These are phyloP conservation scores for Aspergillus felis DNA, from an alignment of 2,329 filamentous ascomycete species.

Conservation along the genomic window DNA sequence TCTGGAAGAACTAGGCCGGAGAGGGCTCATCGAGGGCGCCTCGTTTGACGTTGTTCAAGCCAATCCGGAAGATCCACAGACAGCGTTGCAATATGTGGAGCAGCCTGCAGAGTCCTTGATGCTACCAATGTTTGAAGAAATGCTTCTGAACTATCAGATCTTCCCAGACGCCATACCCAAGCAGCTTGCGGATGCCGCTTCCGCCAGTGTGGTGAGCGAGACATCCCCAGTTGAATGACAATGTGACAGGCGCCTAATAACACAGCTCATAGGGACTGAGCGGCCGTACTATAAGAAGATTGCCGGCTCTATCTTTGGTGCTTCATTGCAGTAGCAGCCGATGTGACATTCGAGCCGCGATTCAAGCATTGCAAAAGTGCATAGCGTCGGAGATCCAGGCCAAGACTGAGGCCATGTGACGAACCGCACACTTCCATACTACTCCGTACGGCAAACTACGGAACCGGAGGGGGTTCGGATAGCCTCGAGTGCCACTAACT, in stretches of 20 bases:
- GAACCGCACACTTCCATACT: not conserved
- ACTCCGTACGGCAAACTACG: not conserved
- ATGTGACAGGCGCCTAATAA: conserved; percentile 8
- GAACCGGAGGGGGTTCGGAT: not conserved
- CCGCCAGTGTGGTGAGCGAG: conserved; percentile 24
- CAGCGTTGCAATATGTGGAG: conserved; percentile 27
- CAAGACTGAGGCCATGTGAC: conserved; percentile 12
- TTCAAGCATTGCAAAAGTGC: conserved; percentile 34
- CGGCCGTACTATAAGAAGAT: conserved; percentile 39
- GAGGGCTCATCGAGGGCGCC: conserved; percentile 30
- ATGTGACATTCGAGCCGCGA: conserved; percentile 35
- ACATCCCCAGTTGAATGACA: not conserved
- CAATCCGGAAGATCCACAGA: conserved; percentile 19
- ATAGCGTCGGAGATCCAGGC: conserved; percentile 31
- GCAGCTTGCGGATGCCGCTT: conserved; percentile 25
- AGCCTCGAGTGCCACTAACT: not conserved
- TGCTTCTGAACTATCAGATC: conserved; percentile 26
- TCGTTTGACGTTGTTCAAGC: conserved; percentile 24
- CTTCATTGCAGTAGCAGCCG: conserved; percentile 33
- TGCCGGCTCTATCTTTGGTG: conserved; percentile 41
- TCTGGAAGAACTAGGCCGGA: conserved; percentile 42
- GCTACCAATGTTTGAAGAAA: conserved; percentile 26
- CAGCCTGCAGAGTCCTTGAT: conserved; percentile 15
- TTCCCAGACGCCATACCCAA: conserved; percentile 26
- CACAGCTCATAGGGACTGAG: conserved; percentile 31